Conservation (phyloP, 768 basidiomycete species). For the Lactarius pseudohatsudake region DNA sequence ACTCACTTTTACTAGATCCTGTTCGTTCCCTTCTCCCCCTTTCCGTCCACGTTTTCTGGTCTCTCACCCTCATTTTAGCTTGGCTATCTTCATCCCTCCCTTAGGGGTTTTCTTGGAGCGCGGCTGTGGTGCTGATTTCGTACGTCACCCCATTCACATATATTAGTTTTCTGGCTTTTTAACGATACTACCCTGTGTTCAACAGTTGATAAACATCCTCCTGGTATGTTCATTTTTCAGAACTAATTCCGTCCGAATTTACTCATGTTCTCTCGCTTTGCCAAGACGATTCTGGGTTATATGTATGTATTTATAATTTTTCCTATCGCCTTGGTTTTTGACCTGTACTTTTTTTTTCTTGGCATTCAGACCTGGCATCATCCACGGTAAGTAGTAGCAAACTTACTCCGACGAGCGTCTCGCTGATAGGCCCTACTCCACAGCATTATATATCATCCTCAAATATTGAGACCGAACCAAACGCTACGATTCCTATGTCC, state of each 20-base stretch:
- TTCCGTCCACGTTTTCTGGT: neutral
- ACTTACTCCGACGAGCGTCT: constrained; percentile 23
- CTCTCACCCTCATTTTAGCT: constrained; percentile 36
- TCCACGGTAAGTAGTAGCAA: constrained; percentile 51
- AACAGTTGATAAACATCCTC: constrained; percentile 67
- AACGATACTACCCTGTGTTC: neutral
- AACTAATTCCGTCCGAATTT: neutral
- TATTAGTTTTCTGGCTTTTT: too few species aligned
- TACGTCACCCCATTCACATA: constrained; percentile 38
- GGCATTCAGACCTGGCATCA: constrained; percentile 65
- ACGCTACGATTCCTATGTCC: neutral
- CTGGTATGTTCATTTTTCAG: constrained; percentile 39
- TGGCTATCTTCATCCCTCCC: constrained; percentile 77
- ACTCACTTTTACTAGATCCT: constrained; percentile 42
- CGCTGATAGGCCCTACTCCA: neutral
- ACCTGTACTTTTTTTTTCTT: constrained; percentile 16
- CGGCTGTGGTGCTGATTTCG: constrained; percentile 76
- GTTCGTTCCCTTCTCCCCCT: constrained; percentile 31
- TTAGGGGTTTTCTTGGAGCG: constrained; percentile 87
- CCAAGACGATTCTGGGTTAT: constrained; percentile 68
- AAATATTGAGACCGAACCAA: constrained; percentile 54
- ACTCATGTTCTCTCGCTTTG: constrained; percentile 2
- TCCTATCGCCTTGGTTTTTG: constrained; percentile 6
- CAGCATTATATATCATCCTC: constrained; percentile 79
- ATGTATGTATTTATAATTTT: constrained; percentile 48